Evolutionary conservation across 331 rosid genomes (phyloP).

Genomic region (Phaseolus coccineus): DNA sequence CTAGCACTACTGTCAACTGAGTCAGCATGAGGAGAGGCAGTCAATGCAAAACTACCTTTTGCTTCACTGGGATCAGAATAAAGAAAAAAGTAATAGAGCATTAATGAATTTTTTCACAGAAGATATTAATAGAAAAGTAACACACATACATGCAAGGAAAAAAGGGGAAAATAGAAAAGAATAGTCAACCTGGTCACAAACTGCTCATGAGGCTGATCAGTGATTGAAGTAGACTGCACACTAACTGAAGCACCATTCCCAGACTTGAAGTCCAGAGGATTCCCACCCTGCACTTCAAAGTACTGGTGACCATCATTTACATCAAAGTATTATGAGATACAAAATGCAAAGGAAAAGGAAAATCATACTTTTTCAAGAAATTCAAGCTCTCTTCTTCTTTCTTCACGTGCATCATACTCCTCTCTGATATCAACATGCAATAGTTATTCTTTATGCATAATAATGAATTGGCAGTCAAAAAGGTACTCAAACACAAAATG

Average conservation of each 20-base stretch:
- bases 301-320: slow-evolving; percentile 28
- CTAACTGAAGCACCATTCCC: slow-evolving; percentile 82
- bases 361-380: slow-evolving; percentile 85
- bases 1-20: slow-evolving; percentile 90
- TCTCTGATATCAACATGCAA: slow-evolving; percentile 62
- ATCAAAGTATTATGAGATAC: slow-evolving; percentile 7
- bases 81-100: slow-evolving; percentile 30
- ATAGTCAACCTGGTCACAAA: slow-evolving; percentile 69
- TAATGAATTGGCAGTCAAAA: slow-evolving; percentile 15
- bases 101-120: background rate
- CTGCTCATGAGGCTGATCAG: slow-evolving; percentile 81
- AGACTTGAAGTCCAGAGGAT: slow-evolving; percentile 81
- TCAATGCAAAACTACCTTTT: slow-evolving; percentile 86
- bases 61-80: slow-evolving; percentile 67
- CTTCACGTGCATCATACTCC: slow-evolving; percentile 87
- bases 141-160: background rate
- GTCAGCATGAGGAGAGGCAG: slow-evolving; percentile 90
- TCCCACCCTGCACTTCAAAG: slow-evolving; percentile 75
- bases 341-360: slow-evolving; percentile 39
- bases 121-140: slow-evolving; percentile 14
- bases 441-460: slow-evolving; percentile 33
- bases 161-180: background rate
- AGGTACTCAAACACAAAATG: slow-evolving; percentile 16
- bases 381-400: slow-evolving; percentile 84
- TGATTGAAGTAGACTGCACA: slow-evolving; percentile 87